These are phyloP conservation scores for Tylopilus intermedius DNA, from an alignment of 768 basidiomycete genomes.

Conservation along the genomic window DNA sequence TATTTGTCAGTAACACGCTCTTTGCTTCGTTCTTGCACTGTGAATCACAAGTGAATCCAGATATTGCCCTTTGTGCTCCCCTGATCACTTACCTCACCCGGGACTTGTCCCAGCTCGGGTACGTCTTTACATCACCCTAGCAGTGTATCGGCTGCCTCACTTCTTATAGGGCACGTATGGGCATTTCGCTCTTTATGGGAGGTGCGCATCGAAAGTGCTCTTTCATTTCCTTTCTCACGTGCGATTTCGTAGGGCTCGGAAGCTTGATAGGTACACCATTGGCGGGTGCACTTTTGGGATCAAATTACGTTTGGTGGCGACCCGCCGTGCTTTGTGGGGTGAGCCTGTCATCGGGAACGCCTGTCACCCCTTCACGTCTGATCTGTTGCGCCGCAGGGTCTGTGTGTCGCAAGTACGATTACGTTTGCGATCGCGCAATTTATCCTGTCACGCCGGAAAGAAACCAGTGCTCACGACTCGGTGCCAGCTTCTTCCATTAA, in stretches of 20 bases:
- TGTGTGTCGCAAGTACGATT: constrained; percentile 14
- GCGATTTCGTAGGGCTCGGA: constrained; percentile 20
- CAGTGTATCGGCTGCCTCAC: not conserved
- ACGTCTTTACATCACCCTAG: constrained; percentile 1
- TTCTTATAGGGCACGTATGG: constrained; percentile 35
- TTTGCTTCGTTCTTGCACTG: not conserved
- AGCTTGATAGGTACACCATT: constrained; percentile 47
- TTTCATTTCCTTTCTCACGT: not conserved
- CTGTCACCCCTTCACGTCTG: not conserved
- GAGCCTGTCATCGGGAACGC: not conserved
- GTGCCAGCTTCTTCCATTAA: not conserved
- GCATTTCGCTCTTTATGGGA: constrained; percentile 45
- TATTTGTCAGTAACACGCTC: constrained; percentile 28
- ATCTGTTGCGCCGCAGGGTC: constrained; percentile 9
- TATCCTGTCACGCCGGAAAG: constrained; percentile 1
- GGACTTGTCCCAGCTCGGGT: constrained; percentile 47
- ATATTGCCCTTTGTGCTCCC: constrained; percentile 39
- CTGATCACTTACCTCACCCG: constrained; percentile 40
- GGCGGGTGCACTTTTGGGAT: constrained; percentile 49
- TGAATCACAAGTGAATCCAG: constrained; percentile 15
- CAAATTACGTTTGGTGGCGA: constrained; percentile 51
- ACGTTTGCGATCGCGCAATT: constrained; percentile 14
- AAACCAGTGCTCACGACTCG: not conserved
- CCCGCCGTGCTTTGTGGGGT: constrained; percentile 49
- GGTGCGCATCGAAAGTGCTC: constrained; percentile 26